Conservation (phyloP, 129 eudicot species). For the Rutidosis leptorrhynchoides region DNA sequence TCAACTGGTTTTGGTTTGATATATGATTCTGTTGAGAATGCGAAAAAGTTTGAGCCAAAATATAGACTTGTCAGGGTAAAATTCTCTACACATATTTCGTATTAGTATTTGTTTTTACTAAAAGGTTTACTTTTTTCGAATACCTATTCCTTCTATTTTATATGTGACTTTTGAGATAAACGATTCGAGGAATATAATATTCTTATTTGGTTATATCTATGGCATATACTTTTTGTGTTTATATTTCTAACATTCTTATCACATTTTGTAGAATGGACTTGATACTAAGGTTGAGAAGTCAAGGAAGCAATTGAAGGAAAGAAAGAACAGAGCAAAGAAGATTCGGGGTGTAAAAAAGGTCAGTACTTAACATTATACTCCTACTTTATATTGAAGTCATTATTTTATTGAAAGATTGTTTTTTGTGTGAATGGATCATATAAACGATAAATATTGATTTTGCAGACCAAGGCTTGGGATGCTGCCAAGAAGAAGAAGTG, state of each 20-base stretch:
- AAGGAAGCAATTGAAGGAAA: constrained; percentile 43
- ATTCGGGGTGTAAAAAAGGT: constrained; percentile 41
- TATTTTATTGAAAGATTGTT: too few species aligned
- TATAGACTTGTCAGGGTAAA: constrained; percentile 80
- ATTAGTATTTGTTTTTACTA: background rate
- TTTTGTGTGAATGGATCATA: too few species aligned
- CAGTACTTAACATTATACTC: background rate
- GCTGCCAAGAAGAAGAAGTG: too few species aligned
- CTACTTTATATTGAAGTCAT: background rate
- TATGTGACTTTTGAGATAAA: background rate
- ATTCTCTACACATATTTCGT: background rate
- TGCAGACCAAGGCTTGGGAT: too few species aligned
- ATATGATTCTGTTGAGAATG: constrained; percentile 72
- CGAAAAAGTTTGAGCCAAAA: constrained; percentile 68
- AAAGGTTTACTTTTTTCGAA: background rate
- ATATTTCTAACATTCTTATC: background rate
- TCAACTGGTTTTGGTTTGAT: constrained; percentile 79
- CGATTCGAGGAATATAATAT: background rate
- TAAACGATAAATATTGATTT: too few species aligned
- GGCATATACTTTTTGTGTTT: background rate
- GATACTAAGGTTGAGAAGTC: constrained; percentile 39
- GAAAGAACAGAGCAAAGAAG: constrained; percentile 49
- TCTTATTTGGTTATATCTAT: background rate
- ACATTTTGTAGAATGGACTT: constrained; percentile 32
- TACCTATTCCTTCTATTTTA: background rate